Evolutionary conservation across 2,329 filamentous ascomycete species (phyloP).

Genomic region (Orbilia ellipsospora): DNA sequence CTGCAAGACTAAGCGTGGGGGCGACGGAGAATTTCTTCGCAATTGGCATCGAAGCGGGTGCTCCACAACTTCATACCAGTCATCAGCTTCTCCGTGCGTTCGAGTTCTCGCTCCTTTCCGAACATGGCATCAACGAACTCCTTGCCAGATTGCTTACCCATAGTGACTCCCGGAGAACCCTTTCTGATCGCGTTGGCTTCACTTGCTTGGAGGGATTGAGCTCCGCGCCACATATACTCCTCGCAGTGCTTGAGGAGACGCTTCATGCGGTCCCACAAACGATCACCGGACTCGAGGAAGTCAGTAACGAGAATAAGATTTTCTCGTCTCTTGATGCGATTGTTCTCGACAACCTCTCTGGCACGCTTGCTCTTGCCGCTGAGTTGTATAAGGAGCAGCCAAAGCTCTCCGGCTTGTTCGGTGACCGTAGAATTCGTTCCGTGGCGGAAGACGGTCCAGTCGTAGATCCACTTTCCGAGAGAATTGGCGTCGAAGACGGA

Average conservation of each 20-base stretch:
- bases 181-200: constrained; percentile 68
- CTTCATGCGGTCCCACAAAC: constrained; percentile 85
- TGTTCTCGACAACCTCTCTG: constrained; percentile 74
- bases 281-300: constrained; percentile 88
- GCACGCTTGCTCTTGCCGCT: constrained; percentile 93
- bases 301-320: constrained; percentile 85
- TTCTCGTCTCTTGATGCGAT: constrained; percentile 76
- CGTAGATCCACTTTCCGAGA: constrained; percentile 98
- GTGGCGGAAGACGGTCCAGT: constrained; percentile 95
- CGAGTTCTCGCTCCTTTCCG: constrained; percentile 86
- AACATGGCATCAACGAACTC: constrained; percentile 98
- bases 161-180: constrained; percentile 67
- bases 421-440: constrained; percentile 84
- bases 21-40: constrained; percentile 81
- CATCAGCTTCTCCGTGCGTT: constrained; percentile 94
- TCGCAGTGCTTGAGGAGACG: constrained; percentile 90
- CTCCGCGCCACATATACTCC: constrained; percentile 91
- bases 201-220: constrained; percentile 68
- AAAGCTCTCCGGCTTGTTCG: constrained; percentile 92
- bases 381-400: constrained; percentile 92
- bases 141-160: constrained; percentile 90
- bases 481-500: constrained; percentile 98
- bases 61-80: constrained; percentile 87
- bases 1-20: constrained; percentile 66
- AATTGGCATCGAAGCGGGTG: constrained; percentile 94